Evolutionary conservation across 2,329 filamentous ascomycete species (phyloP).

Genomic region (Magnaporthiopsis poae): DNA sequence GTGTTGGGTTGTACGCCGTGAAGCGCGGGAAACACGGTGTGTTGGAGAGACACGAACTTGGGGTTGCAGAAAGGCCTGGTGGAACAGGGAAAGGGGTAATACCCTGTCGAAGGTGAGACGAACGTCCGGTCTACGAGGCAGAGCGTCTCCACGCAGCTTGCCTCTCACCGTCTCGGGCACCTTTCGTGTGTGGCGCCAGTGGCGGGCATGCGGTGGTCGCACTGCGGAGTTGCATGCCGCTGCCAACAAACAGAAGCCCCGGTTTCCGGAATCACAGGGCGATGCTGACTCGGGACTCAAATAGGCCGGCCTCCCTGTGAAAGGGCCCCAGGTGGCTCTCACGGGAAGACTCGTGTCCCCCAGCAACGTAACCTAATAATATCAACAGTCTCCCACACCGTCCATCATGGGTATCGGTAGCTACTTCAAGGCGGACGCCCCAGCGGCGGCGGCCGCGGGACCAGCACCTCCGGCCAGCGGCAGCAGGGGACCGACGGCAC

Average conservation of each 20-base stretch:
- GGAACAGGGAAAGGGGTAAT: background rate
- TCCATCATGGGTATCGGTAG: conserved; percentile 48
- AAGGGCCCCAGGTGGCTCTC: background rate
- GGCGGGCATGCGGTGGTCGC: background rate
- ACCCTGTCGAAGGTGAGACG: background rate
- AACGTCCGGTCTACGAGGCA: background rate
- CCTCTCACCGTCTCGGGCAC: background rate
- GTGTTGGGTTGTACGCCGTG: background rate
- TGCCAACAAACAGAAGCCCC: too few relatives aligned
- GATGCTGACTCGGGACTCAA: background rate
- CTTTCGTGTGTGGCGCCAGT: background rate
- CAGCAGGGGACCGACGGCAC: conserved; percentile 10
- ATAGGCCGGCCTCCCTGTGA: background rate
- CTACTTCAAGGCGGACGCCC: conserved; percentile 52
- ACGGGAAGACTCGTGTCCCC: background rate
- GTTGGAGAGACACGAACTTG: background rate
- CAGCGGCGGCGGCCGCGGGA: conserved; percentile 14
- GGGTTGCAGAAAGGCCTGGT: background rate
- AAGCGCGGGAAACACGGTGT: background rate
- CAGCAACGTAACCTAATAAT: background rate
- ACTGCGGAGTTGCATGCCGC: background rate
- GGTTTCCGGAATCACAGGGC: background rate
- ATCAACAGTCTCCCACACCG: background rate
- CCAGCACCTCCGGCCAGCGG: conserved; percentile 3
- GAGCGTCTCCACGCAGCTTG: background rate